These are phyloP conservation scores for Thielaviopsis euricoi DNA, from an alignment of 2,329 filamentous ascomycete species.

Conservation along the genomic window DNA sequence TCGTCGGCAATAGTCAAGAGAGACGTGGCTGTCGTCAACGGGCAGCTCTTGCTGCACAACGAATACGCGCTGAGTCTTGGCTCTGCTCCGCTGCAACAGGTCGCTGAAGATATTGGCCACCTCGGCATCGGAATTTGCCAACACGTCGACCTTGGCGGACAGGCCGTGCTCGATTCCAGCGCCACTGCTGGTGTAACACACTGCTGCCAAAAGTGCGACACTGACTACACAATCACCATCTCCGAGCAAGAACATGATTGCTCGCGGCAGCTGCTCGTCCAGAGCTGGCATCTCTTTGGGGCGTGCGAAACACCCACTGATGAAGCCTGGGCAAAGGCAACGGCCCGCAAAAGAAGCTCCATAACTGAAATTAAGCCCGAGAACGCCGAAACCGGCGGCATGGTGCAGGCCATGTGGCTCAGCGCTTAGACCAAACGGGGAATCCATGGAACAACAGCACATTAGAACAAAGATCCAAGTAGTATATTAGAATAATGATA, in stretches of 20 bases:
- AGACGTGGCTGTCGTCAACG: not conserved
- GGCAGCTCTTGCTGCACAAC: not conserved
- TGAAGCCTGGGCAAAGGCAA: conserved; percentile 6
- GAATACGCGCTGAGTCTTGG: not conserved
- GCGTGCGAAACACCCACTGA: conserved; percentile 1
- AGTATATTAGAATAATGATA: not conserved
- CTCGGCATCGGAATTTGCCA: conserved; percentile 1
- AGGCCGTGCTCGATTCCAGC: not conserved
- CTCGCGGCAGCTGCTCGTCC: not conserved
- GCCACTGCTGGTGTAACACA: not conserved
- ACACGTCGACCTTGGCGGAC: not conserved
- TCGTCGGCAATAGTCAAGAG: not conserved
- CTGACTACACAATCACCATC: conserved; percentile 1
- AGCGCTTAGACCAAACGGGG: not conserved
- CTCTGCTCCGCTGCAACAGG: not conserved
- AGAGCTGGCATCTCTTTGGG: conserved; percentile 7
- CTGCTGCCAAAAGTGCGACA: not conserved
- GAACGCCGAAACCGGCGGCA: not conserved
- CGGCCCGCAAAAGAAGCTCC: not conserved
- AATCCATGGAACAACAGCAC: not conserved
- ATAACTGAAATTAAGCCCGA: not conserved
- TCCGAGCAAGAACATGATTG: not conserved
- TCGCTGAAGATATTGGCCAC: not conserved
- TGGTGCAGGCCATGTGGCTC: conserved; percentile 4
- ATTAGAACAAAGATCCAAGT: not conserved